Evolutionary conservation across 345 rosid species (phyloP).

Genomic region (Aethionema arabicum): DNA sequence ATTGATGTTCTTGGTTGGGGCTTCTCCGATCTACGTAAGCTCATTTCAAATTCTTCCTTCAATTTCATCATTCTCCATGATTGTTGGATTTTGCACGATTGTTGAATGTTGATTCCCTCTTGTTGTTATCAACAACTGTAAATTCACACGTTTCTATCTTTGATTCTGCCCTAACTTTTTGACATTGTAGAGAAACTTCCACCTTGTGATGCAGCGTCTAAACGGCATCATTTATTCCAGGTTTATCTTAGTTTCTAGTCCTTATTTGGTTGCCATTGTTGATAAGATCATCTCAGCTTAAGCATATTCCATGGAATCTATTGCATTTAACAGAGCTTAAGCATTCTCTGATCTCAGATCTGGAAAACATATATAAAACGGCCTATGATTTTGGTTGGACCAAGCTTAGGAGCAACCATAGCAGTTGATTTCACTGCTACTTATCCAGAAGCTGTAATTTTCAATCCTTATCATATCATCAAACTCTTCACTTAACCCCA

Average conservation of each 20-base stretch:
- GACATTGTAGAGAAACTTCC: constrained; percentile 52
- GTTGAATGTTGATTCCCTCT: no score
- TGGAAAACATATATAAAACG: constrained; percentile 79
- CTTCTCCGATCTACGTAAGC: constrained; percentile 73
- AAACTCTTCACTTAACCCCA: background rate
- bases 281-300: background rate
- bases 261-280: background rate
- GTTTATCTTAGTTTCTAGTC: constrained; percentile 33
- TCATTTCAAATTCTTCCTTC: background rate
- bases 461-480: background rate
- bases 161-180: background rate
- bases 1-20: constrained; percentile 95
- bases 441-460: constrained; percentile 77
- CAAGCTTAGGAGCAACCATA: constrained; percentile 85
- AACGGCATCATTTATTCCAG: constrained; percentile 74
- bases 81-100: background rate
- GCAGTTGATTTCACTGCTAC: constrained; percentile 77
- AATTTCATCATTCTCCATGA: no score
- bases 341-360: constrained; percentile 40
- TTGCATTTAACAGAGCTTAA: no score
- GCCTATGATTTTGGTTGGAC: constrained; percentile 88
- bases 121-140: no score
- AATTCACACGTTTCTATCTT: background rate
- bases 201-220: constrained; percentile 65
- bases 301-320: no score